Percentiles rank a stretch among this genome's conserved stretches.
Conservation (phyloP, 1,284 basidiomycete species). For the Apiotrichum domesticum region DNA sequence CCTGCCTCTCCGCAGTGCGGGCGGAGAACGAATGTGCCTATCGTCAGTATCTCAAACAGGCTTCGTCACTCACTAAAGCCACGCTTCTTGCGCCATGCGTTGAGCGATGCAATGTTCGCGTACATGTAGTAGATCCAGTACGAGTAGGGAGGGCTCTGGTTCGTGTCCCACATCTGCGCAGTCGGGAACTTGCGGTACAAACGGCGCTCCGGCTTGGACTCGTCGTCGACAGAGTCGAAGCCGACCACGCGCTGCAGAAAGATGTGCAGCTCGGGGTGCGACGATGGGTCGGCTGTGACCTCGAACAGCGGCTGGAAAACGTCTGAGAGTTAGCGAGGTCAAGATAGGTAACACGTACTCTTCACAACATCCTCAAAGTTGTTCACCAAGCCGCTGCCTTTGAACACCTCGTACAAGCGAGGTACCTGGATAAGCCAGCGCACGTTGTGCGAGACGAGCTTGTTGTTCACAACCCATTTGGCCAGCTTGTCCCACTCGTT, state of each 20-base stretch:
- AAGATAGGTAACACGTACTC: constrained; percentile 56
- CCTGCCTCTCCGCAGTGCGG: constrained; percentile 98
- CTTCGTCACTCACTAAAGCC: constrained; percentile 66
- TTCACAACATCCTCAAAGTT: constrained; percentile 88
- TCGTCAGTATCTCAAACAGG: constrained; percentile 47
- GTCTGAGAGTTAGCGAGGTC: constrained; percentile 54
- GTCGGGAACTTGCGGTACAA: constrained; percentile 95
- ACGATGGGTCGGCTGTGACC: constrained; percentile 83
- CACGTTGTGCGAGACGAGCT: constrained; percentile 92
- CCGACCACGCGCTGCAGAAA: constrained; percentile 94
- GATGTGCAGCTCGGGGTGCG: constrained; percentile 89
- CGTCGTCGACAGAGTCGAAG: constrained; percentile 97
- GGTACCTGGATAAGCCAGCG: constrained; percentile 97
- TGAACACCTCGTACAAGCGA: constrained; percentile 93
- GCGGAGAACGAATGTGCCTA: constrained; percentile 80
- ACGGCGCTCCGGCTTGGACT: constrained; percentile 86
- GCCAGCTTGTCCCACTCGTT: constrained; percentile 98
- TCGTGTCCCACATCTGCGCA: constrained; percentile 81
- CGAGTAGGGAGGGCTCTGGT: constrained; percentile 86
- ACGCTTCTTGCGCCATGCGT: constrained; percentile 78
- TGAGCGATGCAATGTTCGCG: constrained; percentile 90
- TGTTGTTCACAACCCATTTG: constrained; percentile 91
- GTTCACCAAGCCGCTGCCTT: constrained; percentile 72
- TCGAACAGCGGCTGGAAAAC: constrained; percentile 92
- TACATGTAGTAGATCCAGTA: constrained; percentile 99